Base-by-base conservation (phyloP, 192 early-diverging fungal species). In the Entomortierella chlamydospora region DNA sequence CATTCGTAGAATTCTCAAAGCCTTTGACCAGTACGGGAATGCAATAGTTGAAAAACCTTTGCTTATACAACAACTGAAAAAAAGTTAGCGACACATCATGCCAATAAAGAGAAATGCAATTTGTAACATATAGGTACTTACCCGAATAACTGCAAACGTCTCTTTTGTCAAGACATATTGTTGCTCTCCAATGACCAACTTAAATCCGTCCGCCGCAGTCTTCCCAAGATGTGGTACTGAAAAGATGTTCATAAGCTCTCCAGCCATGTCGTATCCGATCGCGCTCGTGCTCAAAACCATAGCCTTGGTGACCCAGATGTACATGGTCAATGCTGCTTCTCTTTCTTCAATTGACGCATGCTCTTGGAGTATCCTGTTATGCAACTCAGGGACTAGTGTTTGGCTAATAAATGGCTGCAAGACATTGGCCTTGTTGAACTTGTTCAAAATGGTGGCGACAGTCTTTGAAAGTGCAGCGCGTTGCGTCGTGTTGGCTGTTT, bases 21-120 rank as follows among this genome's bases (percentile, higher is more conserved):
- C 87, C 82, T 2, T 81, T 23, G 1, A 92, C 88, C 23, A 95
- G 80, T 37, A 84, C 84, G 20, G 92, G 94, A 15, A 97, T 73
- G 57, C 90, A 92, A 41, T 88, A 88, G 37, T 90, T 88, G 71
- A 95, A 97, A 65, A 97, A 93, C 26, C 91, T 83, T 73, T 98
- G 96, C 78, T 94, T 94, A 70, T 92, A 92, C 25, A 99, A 76
- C 17, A 93, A 71, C 85, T 90, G 85, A 13, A 84, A 50, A 15
- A 54, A 25, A 28, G n/a, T n/a, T n/a, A n/a, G n/a, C n/a, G n/a
- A n/a, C n/a, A n/a, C n/a, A n/a, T n/a, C n/a, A n/a, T n/a, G n/a
- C n/a, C n/a, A n/a, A n/a, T n/a, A n/a, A n/a, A n/a, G n/a, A n/a
- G n/a, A n/a, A n/a, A n/a, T n/a, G n/a, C n/a, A n/a, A n/a, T n/a